Percentiles rank a stretch among this genome's conserved stretches.
Evolutionary conservation across 805 yeast genomes (phyloP).

Genomic region (Saccharomycopsis capsularis): DNA sequence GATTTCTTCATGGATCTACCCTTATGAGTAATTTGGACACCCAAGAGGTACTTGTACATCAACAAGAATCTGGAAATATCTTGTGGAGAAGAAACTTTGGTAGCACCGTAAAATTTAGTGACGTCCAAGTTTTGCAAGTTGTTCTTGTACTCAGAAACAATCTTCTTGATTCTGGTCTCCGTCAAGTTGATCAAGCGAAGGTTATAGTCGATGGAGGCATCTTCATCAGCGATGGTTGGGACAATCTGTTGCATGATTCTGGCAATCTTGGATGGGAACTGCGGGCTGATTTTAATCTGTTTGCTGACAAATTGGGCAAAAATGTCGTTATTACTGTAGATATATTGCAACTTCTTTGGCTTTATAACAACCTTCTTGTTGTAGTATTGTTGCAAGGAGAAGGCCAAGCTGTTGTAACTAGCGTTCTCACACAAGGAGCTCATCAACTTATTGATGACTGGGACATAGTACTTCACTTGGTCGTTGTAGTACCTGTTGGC

Average conservation of each 20-base stretch:
- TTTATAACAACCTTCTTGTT: slow-evolving; percentile 13
- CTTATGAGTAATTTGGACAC: slow-evolving; percentile 10
- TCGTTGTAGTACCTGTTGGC: slow-evolving; percentile 13
- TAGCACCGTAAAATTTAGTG: slow-evolving; percentile 6
- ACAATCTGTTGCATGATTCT: slow-evolving; percentile 8
- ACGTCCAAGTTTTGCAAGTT: slow-evolving; percentile 10
- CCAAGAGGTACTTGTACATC: slow-evolving; percentile 18
- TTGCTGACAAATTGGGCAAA: slow-evolving; percentile 14
- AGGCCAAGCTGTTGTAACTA: slow-evolving; percentile 5
- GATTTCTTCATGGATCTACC: slow-evolving; percentile 17
- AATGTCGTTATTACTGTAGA: slow-evolving; percentile 12
- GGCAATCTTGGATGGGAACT: slow-evolving; percentile 2
- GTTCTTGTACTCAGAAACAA: slow-evolving; percentile 4
- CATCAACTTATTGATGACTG: slow-evolving; percentile 15
- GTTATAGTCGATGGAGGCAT: slow-evolving; percentile 15
- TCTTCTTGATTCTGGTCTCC: slow-evolving; percentile 2
- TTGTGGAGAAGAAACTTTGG: neutral
- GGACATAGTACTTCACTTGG: slow-evolving; percentile 12
- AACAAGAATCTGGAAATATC: slow-evolving; percentile 10
- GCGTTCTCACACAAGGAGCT: slow-evolving; percentile 6
- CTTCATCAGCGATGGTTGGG: slow-evolving; percentile 17
- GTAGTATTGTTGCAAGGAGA: slow-evolving; percentile 12
- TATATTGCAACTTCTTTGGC: slow-evolving; percentile 17
- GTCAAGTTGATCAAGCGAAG: slow-evolving; percentile 3
- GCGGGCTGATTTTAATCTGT: slow-evolving; percentile 1